Evolutionary conservation across 2,329 filamentous ascomycete genomes (phyloP), one percentile per base, ranked within the genome.

Genomic region (Curvularia sp.): DNA sequence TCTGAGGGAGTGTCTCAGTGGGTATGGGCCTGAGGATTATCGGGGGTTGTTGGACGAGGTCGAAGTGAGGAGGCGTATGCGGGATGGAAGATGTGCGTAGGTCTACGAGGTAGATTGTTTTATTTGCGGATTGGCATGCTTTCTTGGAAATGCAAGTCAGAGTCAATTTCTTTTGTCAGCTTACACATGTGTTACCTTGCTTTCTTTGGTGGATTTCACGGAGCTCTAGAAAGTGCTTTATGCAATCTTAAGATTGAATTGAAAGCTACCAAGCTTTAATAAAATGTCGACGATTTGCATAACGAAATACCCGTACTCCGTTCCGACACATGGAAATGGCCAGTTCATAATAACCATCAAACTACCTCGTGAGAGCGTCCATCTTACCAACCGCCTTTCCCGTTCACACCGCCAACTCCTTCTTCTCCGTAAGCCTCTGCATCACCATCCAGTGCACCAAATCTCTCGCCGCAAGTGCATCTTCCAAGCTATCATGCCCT

Each of bases 401-500:
- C 5, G n/a, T 10, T 34, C 30, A 43, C 27, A 19, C n/a, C 12
- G 0, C 6, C 8, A 5, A 21, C 3, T 25, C 42, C 2, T 57
- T 13, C 19, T 32, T 47, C 8, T 49, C 45, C 18, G 41, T 15
- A 13, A 58, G 45, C 28, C 45, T 54, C 10, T 45, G 30, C 50
- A 64, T 77, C 70, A 64, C 50, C 34, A 97, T 97, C 73, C 93
- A 88, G 77, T 93, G 95, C 30, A 97, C 87, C 1, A 98, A 88
- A 70, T 97, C 93, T 13, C 97, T 86, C 60, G 92, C 94, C 3
- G 94, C 92, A 65, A 85, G 87, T 8, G 94, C 92, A 75, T 98
- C 94, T 77, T 98, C 94, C 64, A 96, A 84, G 57, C 91, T 93
- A 81, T 97, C 89, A 74, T 98, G 94, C 21, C 93, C 94, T 15